Evolutionary conservation across 495 filamentous ascomycete genomes (phyloP).

Genomic region (Penicillium tannophilum): DNA sequence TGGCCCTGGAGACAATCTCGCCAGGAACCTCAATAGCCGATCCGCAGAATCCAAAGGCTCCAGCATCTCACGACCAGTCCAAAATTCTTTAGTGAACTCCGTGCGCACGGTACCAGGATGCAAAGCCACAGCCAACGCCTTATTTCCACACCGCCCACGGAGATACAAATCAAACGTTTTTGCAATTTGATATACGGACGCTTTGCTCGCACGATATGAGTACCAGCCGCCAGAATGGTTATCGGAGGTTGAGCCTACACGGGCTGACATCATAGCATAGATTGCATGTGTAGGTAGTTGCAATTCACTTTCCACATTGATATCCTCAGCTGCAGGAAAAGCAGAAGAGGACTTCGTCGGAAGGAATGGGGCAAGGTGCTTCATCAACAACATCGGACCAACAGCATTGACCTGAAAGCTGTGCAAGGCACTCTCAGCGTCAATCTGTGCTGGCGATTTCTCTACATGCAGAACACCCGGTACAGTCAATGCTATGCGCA

Average conservation of each 20-base stretch:
- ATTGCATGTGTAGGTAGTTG: constrained; percentile 52
- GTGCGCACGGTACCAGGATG: constrained; percentile 86
- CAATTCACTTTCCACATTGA: constrained; percentile 1
- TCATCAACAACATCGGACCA: constrained; percentile 73
- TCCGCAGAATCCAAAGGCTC: constrained; percentile 61
- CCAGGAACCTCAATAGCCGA: constrained; percentile 58
- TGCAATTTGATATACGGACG: constrained; percentile 67
- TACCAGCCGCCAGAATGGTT: constrained; percentile 75
- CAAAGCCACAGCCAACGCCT: constrained; percentile 67
- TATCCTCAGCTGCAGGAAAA: constrained; percentile 14
- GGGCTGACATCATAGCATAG: constrained; percentile 71
- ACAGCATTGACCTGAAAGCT: constrained; percentile 71
- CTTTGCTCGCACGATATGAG: constrained; percentile 73
- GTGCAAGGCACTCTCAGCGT: constrained; percentile 54
- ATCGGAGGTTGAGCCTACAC: constrained; percentile 73
- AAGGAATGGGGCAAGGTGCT: constrained; percentile 69
- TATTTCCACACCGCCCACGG: constrained; percentile 50
- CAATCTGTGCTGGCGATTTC: constrained; percentile 66
- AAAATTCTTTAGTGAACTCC: constrained; percentile 71
- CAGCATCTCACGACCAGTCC: constrained; percentile 62
- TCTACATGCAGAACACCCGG: constrained; percentile 77
- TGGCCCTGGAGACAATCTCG: constrained; percentile 32
- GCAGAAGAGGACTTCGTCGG: constrained; percentile 50
- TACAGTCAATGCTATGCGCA: constrained; percentile 70
- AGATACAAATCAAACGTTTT: constrained; percentile 77